These are phyloP conservation scores for Macrocystidia cucumis DNA, from an alignment of 1,284 basidiomycete genomes.

Conservation along the genomic window DNA sequence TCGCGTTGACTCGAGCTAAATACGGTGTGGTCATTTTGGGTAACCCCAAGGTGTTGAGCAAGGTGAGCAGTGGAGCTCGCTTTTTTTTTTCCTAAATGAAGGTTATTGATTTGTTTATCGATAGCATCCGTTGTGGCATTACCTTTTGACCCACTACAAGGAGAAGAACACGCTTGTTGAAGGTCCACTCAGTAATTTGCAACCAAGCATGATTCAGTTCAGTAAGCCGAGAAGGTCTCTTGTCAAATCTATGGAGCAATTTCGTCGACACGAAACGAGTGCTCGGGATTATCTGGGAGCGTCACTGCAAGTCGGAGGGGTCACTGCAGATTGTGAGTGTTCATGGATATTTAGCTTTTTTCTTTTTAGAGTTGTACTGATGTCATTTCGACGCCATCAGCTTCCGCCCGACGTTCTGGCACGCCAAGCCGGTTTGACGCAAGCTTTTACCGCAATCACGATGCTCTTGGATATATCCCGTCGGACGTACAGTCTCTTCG, in stretches of 20 bases:
- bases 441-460: slow-evolving; percentile 93
- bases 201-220: slow-evolving; percentile 98
- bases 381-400: slow-evolving; percentile 10
- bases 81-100: slow-evolving; percentile 5
- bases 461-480: slow-evolving; percentile 90
- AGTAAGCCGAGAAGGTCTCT: slow-evolving; percentile 87
- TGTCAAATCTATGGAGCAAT: slow-evolving; percentile 84
- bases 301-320: slow-evolving; percentile 21
- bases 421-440: slow-evolving; percentile 90
- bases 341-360: background rate
- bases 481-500: slow-evolving; percentile 91
- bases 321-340: slow-evolving; percentile 41
- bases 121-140: slow-evolving; percentile 97
- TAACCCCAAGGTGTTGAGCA: slow-evolving; percentile 98
- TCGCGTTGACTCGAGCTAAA: slow-evolving; percentile 95
- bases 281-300: slow-evolving; percentile 62
- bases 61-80: slow-evolving; percentile 47
- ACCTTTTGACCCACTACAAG: slow-evolving; percentile 97
- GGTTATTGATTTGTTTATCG: slow-evolving; percentile 10
- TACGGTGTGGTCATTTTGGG: slow-evolving; percentile 98
- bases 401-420: slow-evolving; percentile 56
- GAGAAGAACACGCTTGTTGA: slow-evolving; percentile 94
- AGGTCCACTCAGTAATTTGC: slow-evolving; percentile 93
- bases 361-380: slow-evolving; percentile 8
- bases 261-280: slow-evolving; percentile 82